phyloP scores from a whole-genome alignment of 2,329 filamentous ascomycete species.

The Hypoxylon sp. region DNA sequence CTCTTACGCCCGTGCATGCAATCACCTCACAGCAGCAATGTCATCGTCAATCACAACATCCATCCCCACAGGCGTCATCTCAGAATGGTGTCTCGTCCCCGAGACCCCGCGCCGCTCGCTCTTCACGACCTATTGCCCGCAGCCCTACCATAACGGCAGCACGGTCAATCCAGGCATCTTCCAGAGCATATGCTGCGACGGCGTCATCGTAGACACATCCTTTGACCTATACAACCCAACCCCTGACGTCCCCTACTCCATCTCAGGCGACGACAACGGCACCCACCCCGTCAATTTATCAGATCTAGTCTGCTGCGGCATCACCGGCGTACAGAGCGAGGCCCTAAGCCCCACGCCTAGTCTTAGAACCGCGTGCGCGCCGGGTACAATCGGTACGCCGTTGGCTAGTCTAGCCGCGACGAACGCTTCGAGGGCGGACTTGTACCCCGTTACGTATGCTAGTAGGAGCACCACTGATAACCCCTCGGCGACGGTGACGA shows the following conservation, averaged over 20 bases:
- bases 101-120: constrained; percentile 3
- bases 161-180: not conserved
- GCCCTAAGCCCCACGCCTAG: constrained; percentile 4
- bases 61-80: constrained; percentile 26
- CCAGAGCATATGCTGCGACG: constrained; percentile 37
- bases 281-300: constrained; percentile 12
- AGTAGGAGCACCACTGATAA: not conserved
- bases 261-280: not conserved
- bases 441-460: constrained; percentile 24
- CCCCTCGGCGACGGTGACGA: constrained; percentile 21
- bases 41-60: constrained; percentile 27
- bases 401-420: constrained; percentile 32
- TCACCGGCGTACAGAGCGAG: constrained; percentile 19
- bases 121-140: constrained; percentile 13
- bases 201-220: constrained; percentile 32
- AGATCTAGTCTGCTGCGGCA: constrained; percentile 30
- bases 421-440: constrained; percentile 7
- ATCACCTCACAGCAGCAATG: constrained; percentile 1
- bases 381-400: constrained; percentile 20
- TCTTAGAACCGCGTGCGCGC: constrained; percentile 22
- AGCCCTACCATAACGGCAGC: not conserved
- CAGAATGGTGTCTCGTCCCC: constrained; percentile 27
- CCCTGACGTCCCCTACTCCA: not conserved
- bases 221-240: constrained; percentile 23
- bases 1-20: not conserved